A percentile compares a stretch with the other conserved stretches of the same genome.
phyloP scores from a whole-genome alignment of 495 filamentous ascomycete genomes.

The Talaromyces borbonicus region DNA sequence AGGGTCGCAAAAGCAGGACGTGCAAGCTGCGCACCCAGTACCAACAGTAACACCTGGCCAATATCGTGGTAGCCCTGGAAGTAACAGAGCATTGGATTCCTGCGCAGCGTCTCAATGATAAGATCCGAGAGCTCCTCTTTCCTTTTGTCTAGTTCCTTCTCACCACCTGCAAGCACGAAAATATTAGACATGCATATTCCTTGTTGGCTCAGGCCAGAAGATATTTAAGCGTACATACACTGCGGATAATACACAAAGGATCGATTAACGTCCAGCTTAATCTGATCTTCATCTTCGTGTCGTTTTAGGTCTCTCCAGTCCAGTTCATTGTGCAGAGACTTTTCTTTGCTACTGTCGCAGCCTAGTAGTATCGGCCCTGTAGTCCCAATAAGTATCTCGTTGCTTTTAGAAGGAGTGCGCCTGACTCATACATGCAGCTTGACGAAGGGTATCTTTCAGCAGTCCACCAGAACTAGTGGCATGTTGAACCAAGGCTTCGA shows the following conservation, averaged over 20 bases:
- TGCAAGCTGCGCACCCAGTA: constrained; percentile 52
- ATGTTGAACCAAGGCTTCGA: constrained; percentile 50
- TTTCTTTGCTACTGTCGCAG: constrained; percentile 13
- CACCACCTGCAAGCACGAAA: constrained; percentile 23
- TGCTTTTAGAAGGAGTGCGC: constrained; percentile 3
- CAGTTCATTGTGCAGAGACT: not conserved
- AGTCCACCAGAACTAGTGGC: constrained; percentile 70
- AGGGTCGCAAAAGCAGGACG: constrained; percentile 59
- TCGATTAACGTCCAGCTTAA: constrained; percentile 82
- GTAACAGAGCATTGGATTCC: constrained; percentile 81
- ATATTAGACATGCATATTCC: constrained; percentile 1
- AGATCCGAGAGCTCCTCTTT: constrained; percentile 65
- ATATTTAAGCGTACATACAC: constrained; percentile 37
- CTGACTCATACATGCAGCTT: constrained; percentile 66
- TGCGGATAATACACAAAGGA: constrained; percentile 96
- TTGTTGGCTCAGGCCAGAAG: not conserved
- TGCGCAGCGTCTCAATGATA: constrained; percentile 65
- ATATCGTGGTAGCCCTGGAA: constrained; percentile 99
- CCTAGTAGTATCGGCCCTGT: constrained; percentile 69
- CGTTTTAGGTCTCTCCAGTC: constrained; percentile 47
- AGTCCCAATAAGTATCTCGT: not conserved
- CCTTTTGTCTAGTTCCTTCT: constrained; percentile 50
- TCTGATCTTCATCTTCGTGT: constrained; percentile 81
- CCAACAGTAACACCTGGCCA: constrained; percentile 88
- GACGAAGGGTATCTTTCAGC: constrained; percentile 68